These are phyloP conservation scores for Penicillium manginii DNA, from an alignment of 495 filamentous ascomycete species.

Conservation along the genomic window DNA sequence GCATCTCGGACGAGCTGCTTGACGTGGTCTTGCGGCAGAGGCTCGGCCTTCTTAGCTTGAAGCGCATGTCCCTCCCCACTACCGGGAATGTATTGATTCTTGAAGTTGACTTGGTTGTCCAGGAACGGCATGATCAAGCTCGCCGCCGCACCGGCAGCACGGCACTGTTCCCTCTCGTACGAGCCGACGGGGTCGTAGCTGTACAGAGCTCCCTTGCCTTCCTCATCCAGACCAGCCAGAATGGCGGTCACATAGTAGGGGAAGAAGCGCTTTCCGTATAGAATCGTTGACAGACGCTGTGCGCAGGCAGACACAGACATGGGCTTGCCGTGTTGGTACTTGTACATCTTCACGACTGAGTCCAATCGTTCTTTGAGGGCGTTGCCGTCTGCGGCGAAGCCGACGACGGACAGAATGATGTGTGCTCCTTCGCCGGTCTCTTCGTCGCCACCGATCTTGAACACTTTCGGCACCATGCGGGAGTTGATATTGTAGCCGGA, in stretches of 20 bases:
- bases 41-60: slow-evolving; percentile 62
- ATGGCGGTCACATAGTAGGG: slow-evolving; percentile 96
- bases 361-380: slow-evolving; percentile 89
- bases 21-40: slow-evolving; percentile 71
- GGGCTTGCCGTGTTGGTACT: slow-evolving; percentile 88
- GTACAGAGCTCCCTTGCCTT: slow-evolving; percentile 92
- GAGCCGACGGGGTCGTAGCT: slow-evolving; percentile 97
- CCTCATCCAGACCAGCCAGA: slow-evolving; percentile 89
- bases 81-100: slow-evolving; percentile 95
- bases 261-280: slow-evolving; percentile 98
- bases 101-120: slow-evolving; percentile 99
- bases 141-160: slow-evolving; percentile 91
- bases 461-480: slow-evolving; percentile 90
- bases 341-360: slow-evolving; percentile 94
- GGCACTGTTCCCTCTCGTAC: slow-evolving; percentile 94
- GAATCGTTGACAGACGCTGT: slow-evolving; percentile 87
- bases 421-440: slow-evolving; percentile 80
- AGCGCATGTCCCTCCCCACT: slow-evolving; percentile 83
- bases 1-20: slow-evolving; percentile 92
- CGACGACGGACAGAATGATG: slow-evolving; percentile 89
- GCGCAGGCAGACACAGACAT: slow-evolving; percentile 94
- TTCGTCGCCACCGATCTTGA: slow-evolving; percentile 90
- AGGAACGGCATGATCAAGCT: slow-evolving; percentile 99
- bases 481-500: slow-evolving; percentile 99
- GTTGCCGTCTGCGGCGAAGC: slow-evolving; percentile 91